Percentiles rank a stretch among this genome's conserved stretches.
These are phyloP conservation scores for Sclerotinia spermophila DNA, from an alignment of 2,329 filamentous ascomycete species.

Conservation along the genomic window DNA sequence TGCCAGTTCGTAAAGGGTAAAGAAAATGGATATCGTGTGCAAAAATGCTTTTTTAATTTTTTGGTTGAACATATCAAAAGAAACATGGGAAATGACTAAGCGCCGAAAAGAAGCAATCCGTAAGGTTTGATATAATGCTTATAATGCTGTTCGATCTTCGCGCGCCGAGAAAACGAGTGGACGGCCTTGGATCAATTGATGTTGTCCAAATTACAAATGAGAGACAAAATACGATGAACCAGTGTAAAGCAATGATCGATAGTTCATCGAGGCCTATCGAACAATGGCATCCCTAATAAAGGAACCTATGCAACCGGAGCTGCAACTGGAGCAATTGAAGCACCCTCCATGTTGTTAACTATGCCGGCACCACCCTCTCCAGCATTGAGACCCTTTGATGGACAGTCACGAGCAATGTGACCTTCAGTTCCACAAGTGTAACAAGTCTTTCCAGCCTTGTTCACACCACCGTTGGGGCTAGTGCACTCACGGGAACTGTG, in stretches of 20 bases:
- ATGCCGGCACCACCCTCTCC: slow-evolving; percentile 28
- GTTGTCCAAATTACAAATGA: slow-evolving; percentile 36
- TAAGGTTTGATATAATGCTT: slow-evolving; percentile 26
- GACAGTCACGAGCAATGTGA: slow-evolving; percentile 81
- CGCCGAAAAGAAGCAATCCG: slow-evolving; percentile 35
- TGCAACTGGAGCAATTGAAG: slow-evolving; percentile 43
- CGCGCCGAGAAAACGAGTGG: slow-evolving; percentile 35
- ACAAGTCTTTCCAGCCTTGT: slow-evolving; percentile 96
- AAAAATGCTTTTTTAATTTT: slow-evolving; percentile 29
- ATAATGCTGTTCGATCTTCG: slow-evolving; percentile 25
- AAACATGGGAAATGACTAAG: slow-evolving; percentile 34
- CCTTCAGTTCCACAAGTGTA: slow-evolving; percentile 95
- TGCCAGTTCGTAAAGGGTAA: slow-evolving; percentile 35
- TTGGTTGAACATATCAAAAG: slow-evolving; percentile 28
- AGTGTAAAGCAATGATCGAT: slow-evolving; percentile 29
- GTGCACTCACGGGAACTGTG: slow-evolving; percentile 43
- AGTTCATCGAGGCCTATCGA: slow-evolving; percentile 38
- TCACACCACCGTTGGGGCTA: slow-evolving; percentile 79
- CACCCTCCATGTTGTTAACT: slow-evolving; percentile 37
- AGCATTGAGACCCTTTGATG: slow-evolving; percentile 57
- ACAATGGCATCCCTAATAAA: slow-evolving; percentile 33
- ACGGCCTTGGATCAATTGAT: slow-evolving; percentile 27
- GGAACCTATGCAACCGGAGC: slow-evolving; percentile 12
- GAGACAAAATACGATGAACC: slow-evolving; percentile 33
- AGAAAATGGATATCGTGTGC: slow-evolving; percentile 36